Evolutionary conservation across 805 yeast species (phyloP), one percentile per base, ranked within the genome.

Genomic region (Pichia heedii): DNA sequence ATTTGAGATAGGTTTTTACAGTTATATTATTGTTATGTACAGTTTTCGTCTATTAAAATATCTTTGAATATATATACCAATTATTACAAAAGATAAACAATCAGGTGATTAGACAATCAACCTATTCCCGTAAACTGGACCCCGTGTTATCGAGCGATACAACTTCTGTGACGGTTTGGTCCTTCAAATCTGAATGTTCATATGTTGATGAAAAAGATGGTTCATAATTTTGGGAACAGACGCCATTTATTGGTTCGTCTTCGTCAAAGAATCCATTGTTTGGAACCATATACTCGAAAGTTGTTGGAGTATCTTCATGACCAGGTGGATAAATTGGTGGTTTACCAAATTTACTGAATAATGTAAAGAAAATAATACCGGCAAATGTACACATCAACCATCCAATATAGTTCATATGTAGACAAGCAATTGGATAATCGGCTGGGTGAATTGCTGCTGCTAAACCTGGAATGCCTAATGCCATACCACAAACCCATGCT

Each of bases 381-480:
- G 48, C 41, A 12, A 53, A 8, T 15, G 52, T 49, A 8, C 57
- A 53, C 46, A 51, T 48, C 12, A 54, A 32, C 57, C 58, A 55
- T n/a, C 60, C 57, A 35, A 54, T 49, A 33, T 48, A 46, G 38
- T 49, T 54, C 41, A 54, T 55, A 40, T 54, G 43, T 24, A 50
- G 43, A 15, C 57, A 56, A 24, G 41, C 16, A 15, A 45, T 47
- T 13, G 51, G 36, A 22, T 52, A 35, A 11, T 43, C 29, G 3
- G 41, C 41, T 3, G 57, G 46, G 22, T 55, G 49, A 37, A 53
- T 53, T 20, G 60, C 54, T 19, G 55, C 51, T 43, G 57, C 58
- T 22, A 58, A 44, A 26, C 62, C 61, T 8, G 60, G 60, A 35
- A 58, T 57, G n/a, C 55, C 58, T 19, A 55, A 43, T 18, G 37